phyloP scores from a whole-genome alignment of 768 basidiomycete species.

The Trametes sanguinea region DNA sequence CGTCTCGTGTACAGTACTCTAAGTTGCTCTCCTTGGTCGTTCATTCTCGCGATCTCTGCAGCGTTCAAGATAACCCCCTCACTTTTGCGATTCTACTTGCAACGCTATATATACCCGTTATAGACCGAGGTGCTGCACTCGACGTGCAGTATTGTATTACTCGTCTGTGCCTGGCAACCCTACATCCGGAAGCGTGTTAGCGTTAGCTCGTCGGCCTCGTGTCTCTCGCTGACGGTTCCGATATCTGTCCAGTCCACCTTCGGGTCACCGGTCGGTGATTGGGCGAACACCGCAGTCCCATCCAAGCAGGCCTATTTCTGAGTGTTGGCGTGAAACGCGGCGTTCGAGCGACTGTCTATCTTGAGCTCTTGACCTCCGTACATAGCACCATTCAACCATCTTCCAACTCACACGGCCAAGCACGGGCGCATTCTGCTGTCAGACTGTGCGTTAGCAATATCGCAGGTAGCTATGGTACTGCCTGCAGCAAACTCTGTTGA shows the following conservation, averaged over 20 bases:
- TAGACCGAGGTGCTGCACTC: no score
- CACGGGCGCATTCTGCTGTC: background rate
- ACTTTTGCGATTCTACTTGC: no score
- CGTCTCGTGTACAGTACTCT: no score
- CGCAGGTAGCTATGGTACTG: background rate
- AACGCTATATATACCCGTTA: no score
- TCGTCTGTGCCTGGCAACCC: no score
- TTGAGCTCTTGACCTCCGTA: background rate
- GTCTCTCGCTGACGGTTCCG: background rate
- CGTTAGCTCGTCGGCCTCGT: no score
- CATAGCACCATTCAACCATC: background rate
- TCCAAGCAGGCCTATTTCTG: background rate
- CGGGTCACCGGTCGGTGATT: no score
- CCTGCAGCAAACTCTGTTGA: background rate
- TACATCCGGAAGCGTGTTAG: no score
- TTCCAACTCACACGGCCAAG: background rate
- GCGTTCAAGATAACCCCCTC: no score
- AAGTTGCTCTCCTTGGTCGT: no score
- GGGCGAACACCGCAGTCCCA: background rate
- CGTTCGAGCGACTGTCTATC: background rate
- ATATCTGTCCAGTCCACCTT: background rate
- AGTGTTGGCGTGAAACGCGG: background rate
- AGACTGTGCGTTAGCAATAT: background rate
- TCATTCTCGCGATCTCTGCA: no score
- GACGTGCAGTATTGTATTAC: no score